These are phyloP conservation scores for Geranium brycei DNA, from an alignment of 345 rosid species.

Conservation along the genomic window DNA sequence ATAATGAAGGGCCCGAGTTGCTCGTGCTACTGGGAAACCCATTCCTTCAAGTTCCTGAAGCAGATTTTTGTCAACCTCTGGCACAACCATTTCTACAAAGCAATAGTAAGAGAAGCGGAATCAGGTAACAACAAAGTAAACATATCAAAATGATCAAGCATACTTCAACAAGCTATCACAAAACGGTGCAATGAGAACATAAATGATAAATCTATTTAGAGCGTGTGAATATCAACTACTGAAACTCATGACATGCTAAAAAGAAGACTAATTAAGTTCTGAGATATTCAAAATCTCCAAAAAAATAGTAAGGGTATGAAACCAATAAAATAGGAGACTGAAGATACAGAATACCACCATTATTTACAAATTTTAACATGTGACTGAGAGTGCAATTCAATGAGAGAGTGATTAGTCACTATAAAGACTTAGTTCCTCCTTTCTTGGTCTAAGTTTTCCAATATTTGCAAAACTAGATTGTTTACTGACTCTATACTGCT, in stretches of 20 bases:
- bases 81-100: slow-evolving; percentile 70
- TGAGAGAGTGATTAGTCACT: too few relatives aligned
- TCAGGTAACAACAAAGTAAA: not conserved
- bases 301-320: not conserved
- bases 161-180: too few relatives aligned
- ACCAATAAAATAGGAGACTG: not conserved
- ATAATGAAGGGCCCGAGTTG: slow-evolving; percentile 87
- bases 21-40: slow-evolving; percentile 73
- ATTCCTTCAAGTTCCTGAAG: slow-evolving; percentile 82
- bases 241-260: not conserved
- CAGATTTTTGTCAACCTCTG: slow-evolving; percentile 64
- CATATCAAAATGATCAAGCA: not conserved
- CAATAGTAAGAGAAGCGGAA: slow-evolving; percentile 3
- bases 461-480: too few relatives aligned
- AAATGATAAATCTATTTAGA: not conserved
- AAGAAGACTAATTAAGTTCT: not conserved
- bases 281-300: not conserved
- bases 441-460: too few relatives aligned
- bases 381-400: too few relatives aligned
- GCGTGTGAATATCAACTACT: not conserved
- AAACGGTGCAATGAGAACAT: too few relatives aligned
- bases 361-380: not conserved
- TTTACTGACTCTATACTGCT: too few relatives aligned
- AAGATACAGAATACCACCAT: not conserved
- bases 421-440: too few relatives aligned